These are phyloP conservation scores for Amphichorda felina DNA, from an alignment of 2,329 filamentous ascomycete genomes.

Conservation along the genomic window DNA sequence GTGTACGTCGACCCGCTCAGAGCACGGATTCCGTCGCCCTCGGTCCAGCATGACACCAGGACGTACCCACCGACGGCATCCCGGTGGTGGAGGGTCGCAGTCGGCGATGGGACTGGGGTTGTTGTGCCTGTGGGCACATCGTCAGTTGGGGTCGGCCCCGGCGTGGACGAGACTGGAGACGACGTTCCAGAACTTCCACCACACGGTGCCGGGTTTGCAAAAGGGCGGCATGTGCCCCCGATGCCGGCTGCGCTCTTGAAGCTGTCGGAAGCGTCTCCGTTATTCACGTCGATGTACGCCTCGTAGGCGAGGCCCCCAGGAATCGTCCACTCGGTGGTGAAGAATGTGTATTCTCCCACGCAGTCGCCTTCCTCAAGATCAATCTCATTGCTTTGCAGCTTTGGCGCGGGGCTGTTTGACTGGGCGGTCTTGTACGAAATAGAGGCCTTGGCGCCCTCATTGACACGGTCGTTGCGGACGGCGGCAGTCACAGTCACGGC, in stretches of 20 bases:
- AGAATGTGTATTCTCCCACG: constrained; percentile 36
- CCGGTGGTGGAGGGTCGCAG: constrained; percentile 16
- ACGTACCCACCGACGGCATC: constrained; percentile 28
- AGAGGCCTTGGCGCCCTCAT: constrained; percentile 25
- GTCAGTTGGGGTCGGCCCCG: not conserved
- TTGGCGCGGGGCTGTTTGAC: constrained; percentile 28
- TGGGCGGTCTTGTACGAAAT: constrained; percentile 31
- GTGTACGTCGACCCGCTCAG: constrained; percentile 12
- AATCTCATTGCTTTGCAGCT: constrained; percentile 22
- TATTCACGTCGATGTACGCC: constrained; percentile 31
- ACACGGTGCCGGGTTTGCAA: constrained; percentile 21
- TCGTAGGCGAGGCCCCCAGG: constrained; percentile 30
- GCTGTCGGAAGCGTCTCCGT: constrained; percentile 26
- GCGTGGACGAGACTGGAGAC: not conserved
- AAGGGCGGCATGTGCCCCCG: constrained; percentile 28
- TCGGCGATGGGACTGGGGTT: not conserved
- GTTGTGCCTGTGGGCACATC: not conserved
- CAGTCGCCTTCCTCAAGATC: constrained; percentile 29
- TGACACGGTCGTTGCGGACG: constrained; percentile 33
- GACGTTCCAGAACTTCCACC: constrained; percentile 3
- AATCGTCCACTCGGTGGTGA: constrained; percentile 27
- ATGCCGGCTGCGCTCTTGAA: constrained; percentile 36
- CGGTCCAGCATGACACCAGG: constrained; percentile 32
- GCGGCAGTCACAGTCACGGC: constrained; percentile 32
- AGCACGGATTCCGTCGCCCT: constrained; percentile 19